Percentiles rank a stretch among this genome's conserved stretches.
Conservation (phyloP, 2,329 filamentous ascomycete species). For the Paraphoma chrysanthemicola region DNA sequence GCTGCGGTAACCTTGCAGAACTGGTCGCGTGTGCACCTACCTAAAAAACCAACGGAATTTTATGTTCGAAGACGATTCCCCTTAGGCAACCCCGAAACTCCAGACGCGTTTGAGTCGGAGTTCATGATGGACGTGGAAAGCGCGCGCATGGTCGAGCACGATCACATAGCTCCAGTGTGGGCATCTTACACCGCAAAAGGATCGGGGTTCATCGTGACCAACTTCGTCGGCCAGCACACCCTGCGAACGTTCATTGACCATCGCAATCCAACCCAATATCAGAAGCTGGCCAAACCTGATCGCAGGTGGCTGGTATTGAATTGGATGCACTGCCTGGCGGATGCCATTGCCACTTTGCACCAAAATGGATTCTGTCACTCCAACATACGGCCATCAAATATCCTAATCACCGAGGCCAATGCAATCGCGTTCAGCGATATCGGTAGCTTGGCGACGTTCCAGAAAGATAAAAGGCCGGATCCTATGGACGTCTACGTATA, state of each 20-base stretch:
- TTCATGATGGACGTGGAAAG: constrained; percentile 68
- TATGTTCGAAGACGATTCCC: constrained; percentile 66
- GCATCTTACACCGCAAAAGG: constrained; percentile 72
- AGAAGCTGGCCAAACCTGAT: constrained; percentile 66
- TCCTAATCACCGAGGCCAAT: constrained; percentile 71
- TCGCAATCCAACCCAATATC: constrained; percentile 65
- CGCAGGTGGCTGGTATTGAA: constrained; percentile 69
- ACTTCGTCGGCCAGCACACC: constrained; percentile 70
- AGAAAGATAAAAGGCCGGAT: constrained; percentile 61
- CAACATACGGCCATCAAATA: constrained; percentile 73
- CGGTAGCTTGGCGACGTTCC: constrained; percentile 55
- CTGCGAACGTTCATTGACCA: constrained; percentile 72
- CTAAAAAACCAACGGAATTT: constrained; percentile 64
- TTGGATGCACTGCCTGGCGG: constrained; percentile 77
- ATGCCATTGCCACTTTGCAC: constrained; percentile 73
- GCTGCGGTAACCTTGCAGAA: constrained; percentile 54
- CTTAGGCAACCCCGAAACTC: constrained; percentile 50
- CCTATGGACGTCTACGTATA: constrained; percentile 77
- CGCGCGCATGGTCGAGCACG: constrained; percentile 66
- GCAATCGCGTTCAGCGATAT: constrained; percentile 73
- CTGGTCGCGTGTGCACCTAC: constrained; percentile 70
- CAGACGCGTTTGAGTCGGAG: constrained; percentile 48
- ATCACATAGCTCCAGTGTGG: constrained; percentile 74
- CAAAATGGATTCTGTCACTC: constrained; percentile 68
- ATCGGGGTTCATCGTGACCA: constrained; percentile 70